Base-by-base conservation (phyloP, 192 early-diverging fungal species). In the Mortierella hygrophila region DNA sequence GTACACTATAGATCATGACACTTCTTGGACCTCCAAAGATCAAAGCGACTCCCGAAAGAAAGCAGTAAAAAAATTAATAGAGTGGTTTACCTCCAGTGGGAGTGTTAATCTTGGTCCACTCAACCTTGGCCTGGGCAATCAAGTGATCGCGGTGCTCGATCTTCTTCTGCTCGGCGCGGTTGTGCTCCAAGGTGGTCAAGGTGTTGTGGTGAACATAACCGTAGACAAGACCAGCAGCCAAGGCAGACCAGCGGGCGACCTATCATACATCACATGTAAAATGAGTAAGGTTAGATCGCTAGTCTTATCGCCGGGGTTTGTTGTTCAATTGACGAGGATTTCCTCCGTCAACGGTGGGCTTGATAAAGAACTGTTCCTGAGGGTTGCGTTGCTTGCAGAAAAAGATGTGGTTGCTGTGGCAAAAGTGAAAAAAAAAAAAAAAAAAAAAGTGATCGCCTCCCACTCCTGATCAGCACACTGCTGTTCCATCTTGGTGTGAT, bases 21-120 rank as follows among this genome's bases (percentile, higher is more conserved):
- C 20, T 63, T 70, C 69, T 23, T 44, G 3, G 10, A 4, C 4
- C 52, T 37, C 60, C 6, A 18, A 80, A 49, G 23, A 49, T 54
- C 46, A 23, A 72, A 35, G 16, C 69, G 35, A 52, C 20, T 21
- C 49, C 55, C 46, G 11, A 83, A 70, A 26, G 35, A 46, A 76
- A 40, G 60, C 13, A 29, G 13, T 54, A 6, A 35, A 74, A n/a
- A n/a, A 57, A 55, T 29, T 0, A 35, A 5, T 18, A 9, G 42
- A 57, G 37, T 47, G 37, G 37, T 78, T 78, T 73, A 81, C 76
- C 82, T 63, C 72, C 84, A 5, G 79, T 63, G n/a, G 78, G 80
- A 47, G 70, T 55, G 76, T 95, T 89, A 90, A 96, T 94, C 80
- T 92, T 93, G 37, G 93, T 94, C 79, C 96, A 97, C 79, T 96